Percentiles rank a stretch among this genome's conserved stretches.
phyloP scores from a whole-genome alignment of 257 asterid species.

The Solanum lycopersicoides region DNA sequence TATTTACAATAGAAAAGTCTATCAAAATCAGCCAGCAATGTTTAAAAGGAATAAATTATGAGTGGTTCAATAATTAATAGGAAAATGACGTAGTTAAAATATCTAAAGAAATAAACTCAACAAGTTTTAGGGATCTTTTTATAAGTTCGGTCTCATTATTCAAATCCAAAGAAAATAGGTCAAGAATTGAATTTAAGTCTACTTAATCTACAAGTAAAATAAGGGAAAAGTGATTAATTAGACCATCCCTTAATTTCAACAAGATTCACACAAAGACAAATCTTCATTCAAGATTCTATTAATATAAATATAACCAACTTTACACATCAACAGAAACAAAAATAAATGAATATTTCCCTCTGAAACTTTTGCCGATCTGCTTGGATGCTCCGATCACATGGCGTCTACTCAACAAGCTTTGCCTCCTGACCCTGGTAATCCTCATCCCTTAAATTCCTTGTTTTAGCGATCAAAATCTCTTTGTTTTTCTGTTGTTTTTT shows the following conservation, averaged over 20 bases:
- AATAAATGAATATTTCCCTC: background rate
- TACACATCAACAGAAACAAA: background rate
- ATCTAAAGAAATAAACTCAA: too few relatives aligned
- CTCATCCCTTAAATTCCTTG: background rate
- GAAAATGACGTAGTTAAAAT: too few relatives aligned
- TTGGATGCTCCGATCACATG: conserved; percentile 28
- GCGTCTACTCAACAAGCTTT: conserved; percentile 54
- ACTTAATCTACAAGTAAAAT: background rate
- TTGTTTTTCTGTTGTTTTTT: too few relatives aligned
- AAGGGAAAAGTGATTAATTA: background rate
- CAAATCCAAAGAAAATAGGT: background rate
- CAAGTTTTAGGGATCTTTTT: too few relatives aligned
- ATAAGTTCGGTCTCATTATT: too few relatives aligned
- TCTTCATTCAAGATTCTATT: background rate
- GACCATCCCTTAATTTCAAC: background rate
- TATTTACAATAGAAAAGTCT: too few relatives aligned
- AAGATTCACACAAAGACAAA: background rate
- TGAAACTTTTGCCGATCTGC: conserved; percentile 4
- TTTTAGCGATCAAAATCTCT: background rate
- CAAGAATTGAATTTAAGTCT: background rate
- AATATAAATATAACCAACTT: background rate
- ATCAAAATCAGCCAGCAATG: too few relatives aligned
- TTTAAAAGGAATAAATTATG: too few relatives aligned
- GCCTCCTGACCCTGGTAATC: conserved; percentile 66
- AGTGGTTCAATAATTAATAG: too few relatives aligned